These are phyloP conservation scores for Beauveria medogensis DNA, from an alignment of 2,329 filamentous ascomycete species.

Conservation along the genomic window DNA sequence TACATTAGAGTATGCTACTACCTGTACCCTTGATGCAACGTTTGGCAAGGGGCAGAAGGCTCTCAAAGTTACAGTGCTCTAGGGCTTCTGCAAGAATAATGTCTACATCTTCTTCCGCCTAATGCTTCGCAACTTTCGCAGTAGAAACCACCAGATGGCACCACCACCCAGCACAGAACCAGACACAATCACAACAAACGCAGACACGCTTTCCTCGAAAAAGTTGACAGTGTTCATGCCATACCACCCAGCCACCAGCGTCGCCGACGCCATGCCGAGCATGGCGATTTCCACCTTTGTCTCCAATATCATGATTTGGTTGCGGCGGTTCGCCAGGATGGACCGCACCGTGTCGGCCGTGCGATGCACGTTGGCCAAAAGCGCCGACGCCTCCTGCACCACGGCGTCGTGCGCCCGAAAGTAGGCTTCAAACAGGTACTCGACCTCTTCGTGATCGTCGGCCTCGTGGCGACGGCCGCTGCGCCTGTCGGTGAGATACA, in stretches of 20 bases:
- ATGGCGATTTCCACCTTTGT: constrained; percentile 28
- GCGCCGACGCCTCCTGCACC: constrained; percentile 20
- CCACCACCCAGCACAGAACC: constrained; percentile 2
- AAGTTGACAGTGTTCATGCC: constrained; percentile 31
- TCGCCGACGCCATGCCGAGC: constrained; percentile 26
- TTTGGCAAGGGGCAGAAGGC: background rate
- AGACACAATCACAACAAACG: constrained; percentile 17
- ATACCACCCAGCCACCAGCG: constrained; percentile 26
- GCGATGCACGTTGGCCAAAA: constrained; percentile 22
- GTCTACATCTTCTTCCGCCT: background rate
- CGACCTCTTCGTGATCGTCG: constrained; percentile 27
- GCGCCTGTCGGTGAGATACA: constrained; percentile 26
- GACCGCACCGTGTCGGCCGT: constrained; percentile 26
- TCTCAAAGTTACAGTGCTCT: no score
- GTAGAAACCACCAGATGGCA: constrained; percentile 10
- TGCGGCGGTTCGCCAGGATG: constrained; percentile 25
- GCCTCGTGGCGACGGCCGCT: constrained; percentile 21
- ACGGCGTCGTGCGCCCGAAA: constrained; percentile 26
- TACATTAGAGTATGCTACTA: no score
- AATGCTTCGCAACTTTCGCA: constrained; percentile 6
- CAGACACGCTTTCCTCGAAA: constrained; percentile 23
- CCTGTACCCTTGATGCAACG: no score
- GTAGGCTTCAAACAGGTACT: constrained; percentile 30
- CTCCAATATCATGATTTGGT: constrained; percentile 31
- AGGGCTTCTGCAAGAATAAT: no score